A percentile compares a stretch with the other conserved stretches of the same genome.
Evolutionary conservation across 2,329 filamentous ascomycete species (phyloP).

Genomic region (Talaromyces sp.): DNA sequence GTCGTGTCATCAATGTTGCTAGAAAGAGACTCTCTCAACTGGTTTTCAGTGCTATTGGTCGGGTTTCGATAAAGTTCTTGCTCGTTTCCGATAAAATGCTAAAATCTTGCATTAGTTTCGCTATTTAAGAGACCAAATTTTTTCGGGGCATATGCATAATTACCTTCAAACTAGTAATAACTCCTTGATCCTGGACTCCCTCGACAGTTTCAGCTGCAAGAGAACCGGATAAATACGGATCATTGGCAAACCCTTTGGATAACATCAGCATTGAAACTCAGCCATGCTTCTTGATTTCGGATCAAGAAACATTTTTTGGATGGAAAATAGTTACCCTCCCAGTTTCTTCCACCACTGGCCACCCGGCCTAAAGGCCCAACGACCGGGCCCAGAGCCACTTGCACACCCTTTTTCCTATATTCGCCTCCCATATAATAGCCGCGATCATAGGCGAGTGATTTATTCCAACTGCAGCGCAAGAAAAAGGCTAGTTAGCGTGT

Average conservation of each 20-base stretch:
- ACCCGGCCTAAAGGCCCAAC: conserved; percentile 37
- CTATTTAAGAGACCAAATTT: too few species aligned
- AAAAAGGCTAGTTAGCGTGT: not conserved
- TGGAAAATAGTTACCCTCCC: conserved; percentile 31
- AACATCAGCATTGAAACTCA: not conserved
- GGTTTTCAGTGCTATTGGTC: conserved; percentile 32
- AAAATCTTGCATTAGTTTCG: conserved; percentile 9
- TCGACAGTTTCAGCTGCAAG: conserved; percentile 36
- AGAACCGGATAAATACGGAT: conserved; percentile 41
- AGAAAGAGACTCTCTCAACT: conserved; percentile 41
- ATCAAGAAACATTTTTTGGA: not conserved
- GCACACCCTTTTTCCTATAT: not conserved
- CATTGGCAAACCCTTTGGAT: conserved; percentile 25
- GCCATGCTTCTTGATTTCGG: not conserved
- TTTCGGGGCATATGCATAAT: not conserved
- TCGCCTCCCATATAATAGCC: not conserved
- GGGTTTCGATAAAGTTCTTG: conserved; percentile 62
- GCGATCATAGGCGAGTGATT: not conserved
- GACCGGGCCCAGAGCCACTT: conserved; percentile 2
- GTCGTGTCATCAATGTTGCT: conserved; percentile 60
- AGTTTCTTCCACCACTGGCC: conserved; percentile 38
- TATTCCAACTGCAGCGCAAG: not conserved
- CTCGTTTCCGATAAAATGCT: conserved; percentile 59
- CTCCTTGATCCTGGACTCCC: conserved; percentile 45
- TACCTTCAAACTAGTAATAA: conserved; percentile 20